Base-by-base conservation (phyloP, 345 rosid species). In the Geranium brycei region DNA sequence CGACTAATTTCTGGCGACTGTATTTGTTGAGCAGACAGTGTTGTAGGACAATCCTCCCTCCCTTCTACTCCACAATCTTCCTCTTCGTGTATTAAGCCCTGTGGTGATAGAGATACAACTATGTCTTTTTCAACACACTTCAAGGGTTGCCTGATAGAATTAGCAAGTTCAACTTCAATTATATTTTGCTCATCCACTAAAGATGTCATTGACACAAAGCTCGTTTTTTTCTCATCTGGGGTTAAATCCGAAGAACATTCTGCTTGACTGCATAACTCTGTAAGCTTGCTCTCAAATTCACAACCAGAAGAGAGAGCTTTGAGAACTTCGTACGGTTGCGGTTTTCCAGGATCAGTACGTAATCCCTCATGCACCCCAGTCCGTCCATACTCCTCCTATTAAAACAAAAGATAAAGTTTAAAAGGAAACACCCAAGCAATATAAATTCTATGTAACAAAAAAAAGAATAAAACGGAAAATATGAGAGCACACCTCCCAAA, bases 351-450 rank as follows among this genome's bases (percentile, higher is more conserved):
- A 77, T 87, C 90, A 77, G 79, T 80, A 64, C 73, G 78, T 69
- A 78, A 67, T 70, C 69, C 74, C 73, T 76, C 88, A 31, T 59
- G 71, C 78, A 78, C 74, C 38, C 88, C 95, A 61, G 84, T 87
- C 80, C 95, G 86, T 79, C 83, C 84, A 85, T 76, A 77, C 76
- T 92, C 98, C 72, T 87, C 95, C 98, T 92, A 77, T 51, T 69
- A 4, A 69, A 61, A 73, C 30, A 70, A 68, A 30, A 53, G 41
- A 35, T 11, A 57, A 62, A 68, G 7, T 63, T 67, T n/a, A 65
- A 69, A 19, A 65, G 73, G 58, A 67, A 75, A 62, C 68, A 7
- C 30, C 31, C 65, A 60, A 63, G 64, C 55, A 64, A 59, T 60
- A 51, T 19, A 28, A 35, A 63, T 4, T n/a, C 62, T 47, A 35